Evolutionary conservation across 352 stramenopile genomes (phyloP).

Genomic region (Phytophthora aleatoria): DNA sequence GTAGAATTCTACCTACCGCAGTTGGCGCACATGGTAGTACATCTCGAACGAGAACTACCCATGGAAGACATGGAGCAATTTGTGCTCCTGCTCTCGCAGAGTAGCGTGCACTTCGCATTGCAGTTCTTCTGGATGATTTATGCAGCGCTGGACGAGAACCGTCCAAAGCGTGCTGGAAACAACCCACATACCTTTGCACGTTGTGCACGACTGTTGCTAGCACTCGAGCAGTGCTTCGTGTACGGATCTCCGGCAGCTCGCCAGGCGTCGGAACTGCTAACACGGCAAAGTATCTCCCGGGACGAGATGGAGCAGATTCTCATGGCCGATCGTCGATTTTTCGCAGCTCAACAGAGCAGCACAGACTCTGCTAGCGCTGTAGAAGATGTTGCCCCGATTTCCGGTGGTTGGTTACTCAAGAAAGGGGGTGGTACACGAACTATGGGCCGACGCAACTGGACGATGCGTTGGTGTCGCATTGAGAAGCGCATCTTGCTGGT

Average conservation of each 20-base stretch:
- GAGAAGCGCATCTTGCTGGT: constrained; percentile 79
- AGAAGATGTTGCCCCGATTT: constrained; percentile 19
- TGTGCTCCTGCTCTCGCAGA: constrained; percentile 72
- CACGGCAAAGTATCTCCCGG: constrained; percentile 64
- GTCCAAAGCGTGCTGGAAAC: constrained; percentile 61
- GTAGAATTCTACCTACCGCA: constrained; percentile 85
- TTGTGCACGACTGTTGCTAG: constrained; percentile 73
- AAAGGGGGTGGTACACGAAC: constrained; percentile 78
- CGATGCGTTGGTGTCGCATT: constrained; percentile 74
- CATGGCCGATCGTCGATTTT: constrained; percentile 71
- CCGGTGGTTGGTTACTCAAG: constrained; percentile 75
- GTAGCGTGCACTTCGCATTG: constrained; percentile 81
- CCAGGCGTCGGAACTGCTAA: constrained; percentile 64
- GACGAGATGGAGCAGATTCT: constrained; percentile 79
- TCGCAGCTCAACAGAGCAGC: constrained; percentile 60
- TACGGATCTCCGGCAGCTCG: constrained; percentile 70
- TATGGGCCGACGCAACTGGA: constrained; percentile 83
- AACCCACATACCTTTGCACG: constrained; percentile 73
- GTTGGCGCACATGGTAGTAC: constrained; percentile 84
- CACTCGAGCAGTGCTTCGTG: constrained; percentile 81
- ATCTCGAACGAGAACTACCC: constrained; percentile 78
- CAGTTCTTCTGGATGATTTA: constrained; percentile 89
- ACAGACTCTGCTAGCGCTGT: constrained; percentile 6
- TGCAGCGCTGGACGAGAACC: constrained; percentile 76
- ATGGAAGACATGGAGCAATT: constrained; percentile 84